Conservation (phyloP, 2,329 filamentous ascomycete species). For the Sporothrix luriei region DNA sequence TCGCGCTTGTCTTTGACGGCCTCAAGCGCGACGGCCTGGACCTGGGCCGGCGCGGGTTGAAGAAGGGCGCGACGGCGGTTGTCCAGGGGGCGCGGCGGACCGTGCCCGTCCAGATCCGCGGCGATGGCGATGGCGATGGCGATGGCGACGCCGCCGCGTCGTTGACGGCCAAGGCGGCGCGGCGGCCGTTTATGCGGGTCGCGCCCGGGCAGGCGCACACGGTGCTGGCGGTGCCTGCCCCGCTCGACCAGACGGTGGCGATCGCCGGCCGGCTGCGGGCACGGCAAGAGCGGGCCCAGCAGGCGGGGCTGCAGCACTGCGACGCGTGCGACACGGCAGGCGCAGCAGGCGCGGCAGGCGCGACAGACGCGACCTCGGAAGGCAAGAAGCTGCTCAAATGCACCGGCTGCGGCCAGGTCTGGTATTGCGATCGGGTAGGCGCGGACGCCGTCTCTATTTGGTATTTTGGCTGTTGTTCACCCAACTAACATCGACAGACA, state of each 20-base stretch:
- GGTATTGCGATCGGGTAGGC: slow-evolving; percentile 52
- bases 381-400: slow-evolving; percentile 44
- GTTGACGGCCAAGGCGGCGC: slow-evolving; percentile 40
- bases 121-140: no score
- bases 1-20: slow-evolving; percentile 53
- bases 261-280: slow-evolving; percentile 37
- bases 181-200: slow-evolving; percentile 47
- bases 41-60: slow-evolving; percentile 42
- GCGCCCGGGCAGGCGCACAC: slow-evolving; percentile 40
- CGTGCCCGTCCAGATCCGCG: slow-evolving; percentile 39
- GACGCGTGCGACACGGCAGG: slow-evolving; percentile 28
- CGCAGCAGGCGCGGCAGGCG: not conserved
- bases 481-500: slow-evolving; percentile 40
- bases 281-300: not conserved
- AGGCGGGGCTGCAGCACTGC: not conserved
- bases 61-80: slow-evolving; percentile 47
- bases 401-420: slow-evolving; percentile 49
- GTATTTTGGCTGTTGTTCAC: no score
- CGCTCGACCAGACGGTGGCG: slow-evolving; percentile 41
- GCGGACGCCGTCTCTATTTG: no score
- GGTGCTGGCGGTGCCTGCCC: slow-evolving; percentile 45
- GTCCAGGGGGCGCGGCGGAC: slow-evolving; percentile 45
- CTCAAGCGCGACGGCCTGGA: slow-evolving; percentile 43
- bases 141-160: not conserved
- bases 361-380: slow-evolving; percentile 23